Percentiles rank a stretch among this genome's conserved stretches.
Evolutionary conservation across 2,329 filamentous ascomycete species (phyloP).

Genomic region (Claviceps arundinis): DNA sequence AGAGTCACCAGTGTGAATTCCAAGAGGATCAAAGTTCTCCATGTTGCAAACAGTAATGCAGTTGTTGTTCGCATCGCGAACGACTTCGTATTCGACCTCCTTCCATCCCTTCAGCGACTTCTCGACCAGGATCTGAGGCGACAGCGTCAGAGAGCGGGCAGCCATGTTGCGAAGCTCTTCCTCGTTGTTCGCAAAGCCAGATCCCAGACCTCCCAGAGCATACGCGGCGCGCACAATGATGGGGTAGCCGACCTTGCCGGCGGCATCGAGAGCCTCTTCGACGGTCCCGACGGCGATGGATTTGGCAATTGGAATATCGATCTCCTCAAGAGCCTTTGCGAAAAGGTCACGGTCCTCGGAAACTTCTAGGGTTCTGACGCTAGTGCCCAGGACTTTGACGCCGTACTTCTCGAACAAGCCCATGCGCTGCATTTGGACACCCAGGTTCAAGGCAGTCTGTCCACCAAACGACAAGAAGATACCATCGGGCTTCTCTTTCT

Average conservation of each 20-base stretch:
- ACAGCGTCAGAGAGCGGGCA: conserved; percentile 80
- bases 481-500: conserved; percentile 88
- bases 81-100: conserved; percentile 96
- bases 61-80: conserved; percentile 94
- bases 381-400: conserved; percentile 90
- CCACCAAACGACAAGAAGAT: conserved; percentile 97
- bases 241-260: conserved; percentile 79
- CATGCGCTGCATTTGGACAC: conserved; percentile 93
- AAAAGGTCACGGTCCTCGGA: conserved; percentile 95
- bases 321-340: conserved; percentile 88
- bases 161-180: conserved; percentile 92
- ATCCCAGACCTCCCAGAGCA: conserved; percentile 88
- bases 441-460: conserved; percentile 91
- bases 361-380: conserved; percentile 84
- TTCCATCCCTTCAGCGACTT: conserved; percentile 99
- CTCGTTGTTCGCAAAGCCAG: conserved; percentile 86
- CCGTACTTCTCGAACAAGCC: conserved; percentile 91
- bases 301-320: conserved; percentile 93
- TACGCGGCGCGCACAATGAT: conserved; percentile 97
- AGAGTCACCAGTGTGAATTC: conserved; percentile 95
- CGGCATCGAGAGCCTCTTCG: conserved; percentile 83
- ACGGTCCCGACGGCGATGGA: conserved; percentile 85
- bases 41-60: conserved; percentile 90
- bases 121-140: conserved; percentile 93
- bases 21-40: conserved; percentile 87